Percentiles rank a stretch among this genome's conserved stretches.
Evolutionary conservation across 1,284 basidiomycete genomes (phyloP).

Genomic region (Cryptococcus deneoformans): DNA sequence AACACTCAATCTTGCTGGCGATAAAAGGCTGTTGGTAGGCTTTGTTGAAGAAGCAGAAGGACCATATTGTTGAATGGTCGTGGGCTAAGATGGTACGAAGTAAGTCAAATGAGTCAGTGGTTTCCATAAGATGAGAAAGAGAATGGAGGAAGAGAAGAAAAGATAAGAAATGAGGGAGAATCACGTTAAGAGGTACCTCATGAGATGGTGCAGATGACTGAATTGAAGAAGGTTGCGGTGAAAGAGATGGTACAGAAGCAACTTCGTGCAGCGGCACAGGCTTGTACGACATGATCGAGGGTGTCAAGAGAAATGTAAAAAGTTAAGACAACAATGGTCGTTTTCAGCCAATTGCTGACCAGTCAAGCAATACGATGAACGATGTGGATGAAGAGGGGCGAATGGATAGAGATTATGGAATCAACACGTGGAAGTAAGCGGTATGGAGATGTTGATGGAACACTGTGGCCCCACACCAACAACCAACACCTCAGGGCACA

Average conservation of each 20-base stretch:
- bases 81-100: neutral
- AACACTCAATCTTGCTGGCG: no score
- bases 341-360: no score
- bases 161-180: neutral
- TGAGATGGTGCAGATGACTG: neutral
- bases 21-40: no score
- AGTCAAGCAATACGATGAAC: no score
- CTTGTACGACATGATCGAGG: slow-evolving; percentile 4
- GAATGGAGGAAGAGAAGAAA: neutral
- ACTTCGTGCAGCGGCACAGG: slow-evolving; percentile 2
- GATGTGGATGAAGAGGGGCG: no score
- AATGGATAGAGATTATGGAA: no score
- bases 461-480: no score
- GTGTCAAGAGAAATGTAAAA: neutral
- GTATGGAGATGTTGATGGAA: no score
- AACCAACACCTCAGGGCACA: no score
- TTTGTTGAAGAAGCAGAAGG: slow-evolving; percentile 18
- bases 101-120: neutral
- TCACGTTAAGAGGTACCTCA: neutral
- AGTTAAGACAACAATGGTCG: no score
- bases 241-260: neutral
- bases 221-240: neutral
- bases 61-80: slow-evolving; percentile 28
- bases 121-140: neutral
- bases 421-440: no score